These are phyloP conservation scores for Friedmanniomyces endolithicus DNA, from an alignment of 495 filamentous ascomycete species.

Conservation along the genomic window DNA sequence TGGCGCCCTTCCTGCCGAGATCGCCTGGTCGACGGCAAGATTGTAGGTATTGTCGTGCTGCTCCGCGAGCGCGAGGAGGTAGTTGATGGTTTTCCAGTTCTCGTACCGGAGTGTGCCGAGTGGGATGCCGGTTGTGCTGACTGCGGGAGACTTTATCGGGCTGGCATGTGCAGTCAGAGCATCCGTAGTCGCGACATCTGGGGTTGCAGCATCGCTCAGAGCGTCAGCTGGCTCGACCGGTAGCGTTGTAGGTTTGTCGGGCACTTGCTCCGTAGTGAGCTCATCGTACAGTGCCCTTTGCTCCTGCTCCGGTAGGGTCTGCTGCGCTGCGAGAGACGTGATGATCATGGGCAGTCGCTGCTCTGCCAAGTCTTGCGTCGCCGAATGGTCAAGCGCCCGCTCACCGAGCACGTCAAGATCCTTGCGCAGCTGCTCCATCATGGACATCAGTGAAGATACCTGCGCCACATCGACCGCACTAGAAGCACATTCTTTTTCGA, in stretches of 20 bases:
- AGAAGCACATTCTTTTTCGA: background rate
- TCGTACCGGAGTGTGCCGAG: constrained; percentile 24
- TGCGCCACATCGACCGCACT: background rate
- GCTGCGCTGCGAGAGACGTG: background rate
- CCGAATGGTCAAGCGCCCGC: background rate
- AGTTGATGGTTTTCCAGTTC: constrained; percentile 28
- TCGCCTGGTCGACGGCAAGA: constrained; percentile 14
- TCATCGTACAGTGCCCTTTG: constrained; percentile 26
- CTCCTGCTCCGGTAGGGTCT: constrained; percentile 9
- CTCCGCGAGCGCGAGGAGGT: constrained; percentile 19
- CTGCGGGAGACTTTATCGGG: background rate
- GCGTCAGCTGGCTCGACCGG: background rate
- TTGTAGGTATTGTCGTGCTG: constrained; percentile 7
- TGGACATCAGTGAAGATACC: background rate
- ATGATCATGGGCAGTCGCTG: constrained; percentile 16
- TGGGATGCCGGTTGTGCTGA: constrained; percentile 14
- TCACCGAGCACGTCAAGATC: constrained; percentile 11
- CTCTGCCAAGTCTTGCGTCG: constrained; percentile 10
- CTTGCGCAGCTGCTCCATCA: constrained; percentile 1
- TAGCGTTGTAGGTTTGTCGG: background rate
- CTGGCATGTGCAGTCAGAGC: background rate
- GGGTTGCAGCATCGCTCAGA: background rate
- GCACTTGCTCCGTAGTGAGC: constrained; percentile 25
- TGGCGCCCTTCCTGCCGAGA: constrained; percentile 7
- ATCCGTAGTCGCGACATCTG: background rate